phyloP scores from a whole-genome alignment of 1,139 yeast genomes.

The Zygosaccharomyces sapae region DNA sequence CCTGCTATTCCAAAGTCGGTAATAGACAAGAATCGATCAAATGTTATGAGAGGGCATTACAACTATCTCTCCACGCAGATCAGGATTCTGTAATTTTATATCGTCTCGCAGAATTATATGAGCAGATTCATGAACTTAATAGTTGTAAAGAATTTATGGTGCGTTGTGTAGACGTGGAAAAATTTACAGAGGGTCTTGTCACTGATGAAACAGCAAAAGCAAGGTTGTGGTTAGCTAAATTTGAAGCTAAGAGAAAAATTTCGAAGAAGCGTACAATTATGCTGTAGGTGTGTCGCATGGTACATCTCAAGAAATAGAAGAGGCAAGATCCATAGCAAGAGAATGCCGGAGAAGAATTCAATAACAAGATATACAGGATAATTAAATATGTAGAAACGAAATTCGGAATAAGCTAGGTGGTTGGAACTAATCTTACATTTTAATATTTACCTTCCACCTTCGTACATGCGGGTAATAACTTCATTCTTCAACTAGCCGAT shows the following conservation, averaged over 20 bases:
- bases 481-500: neutral
- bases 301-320: conserved; percentile 80
- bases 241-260: conserved; percentile 55
- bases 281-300: conserved; percentile 75
- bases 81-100: conserved; percentile 54
- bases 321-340: conserved; percentile 78
- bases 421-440: too few relatives aligned
- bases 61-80: conserved; percentile 38
- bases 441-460: too few relatives aligned
- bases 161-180: conserved; percentile 61
- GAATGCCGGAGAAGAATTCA: conserved; percentile 46
- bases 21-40: conserved; percentile 48
- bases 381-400: neutral
- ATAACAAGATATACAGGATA: neutral
- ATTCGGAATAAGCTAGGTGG: too few relatives aligned
- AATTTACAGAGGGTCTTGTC: conserved; percentile 54
- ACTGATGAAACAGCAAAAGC: conserved; percentile 81
- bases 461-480: neutral
- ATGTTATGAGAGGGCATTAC: conserved; percentile 49
- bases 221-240: conserved; percentile 78
- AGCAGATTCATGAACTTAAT: conserved; percentile 48
- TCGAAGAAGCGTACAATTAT: conserved; percentile 65
- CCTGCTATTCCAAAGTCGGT: conserved; percentile 78
- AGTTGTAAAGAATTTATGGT: conserved; percentile 67
- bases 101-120: conserved; percentile 66